Conservation (phyloP, 768 basidiomycete species). For the Suillus hirtellus region DNA sequence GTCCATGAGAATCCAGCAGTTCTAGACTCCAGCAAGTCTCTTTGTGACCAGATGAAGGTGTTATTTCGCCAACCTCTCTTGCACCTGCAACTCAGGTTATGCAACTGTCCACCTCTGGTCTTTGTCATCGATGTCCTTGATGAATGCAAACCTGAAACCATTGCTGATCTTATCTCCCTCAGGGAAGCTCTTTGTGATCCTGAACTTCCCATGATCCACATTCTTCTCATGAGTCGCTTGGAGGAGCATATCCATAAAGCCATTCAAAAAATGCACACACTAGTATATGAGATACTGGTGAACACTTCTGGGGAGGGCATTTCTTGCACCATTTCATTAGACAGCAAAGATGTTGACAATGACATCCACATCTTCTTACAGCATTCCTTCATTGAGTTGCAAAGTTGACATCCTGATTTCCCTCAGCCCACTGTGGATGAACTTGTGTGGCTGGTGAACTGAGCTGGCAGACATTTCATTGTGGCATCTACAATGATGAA, state of each 20-base stretch:
- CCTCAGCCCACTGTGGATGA: not conserved
- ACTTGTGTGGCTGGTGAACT: not conserved
- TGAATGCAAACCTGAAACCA: too few relatives aligned
- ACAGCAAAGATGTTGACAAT: not conserved
- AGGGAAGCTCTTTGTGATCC: not conserved
- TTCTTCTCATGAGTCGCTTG: not conserved
- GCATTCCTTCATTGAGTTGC: not conserved
- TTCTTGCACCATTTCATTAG: not conserved
- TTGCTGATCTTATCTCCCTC: too few relatives aligned
- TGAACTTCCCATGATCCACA: not conserved
- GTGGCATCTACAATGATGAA: not conserved
- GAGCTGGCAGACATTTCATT: not conserved
- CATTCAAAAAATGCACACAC: not conserved
- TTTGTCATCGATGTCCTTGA: too few relatives aligned
- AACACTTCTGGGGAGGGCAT: not conserved
- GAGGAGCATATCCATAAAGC: not conserved
- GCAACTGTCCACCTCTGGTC: too few relatives aligned
- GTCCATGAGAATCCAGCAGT: too few relatives aligned
- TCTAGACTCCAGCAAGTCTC: too few relatives aligned
- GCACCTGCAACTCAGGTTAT: too few relatives aligned
- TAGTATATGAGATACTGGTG: not conserved
- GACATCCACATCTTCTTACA: not conserved
- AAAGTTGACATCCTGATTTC: not conserved
- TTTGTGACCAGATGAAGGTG: too few relatives aligned
- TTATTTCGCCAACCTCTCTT: too few relatives aligned